These are phyloP conservation scores for Fusarium austroafricanum DNA, from an alignment of 2,329 filamentous ascomycete species.

Conservation along the genomic window DNA sequence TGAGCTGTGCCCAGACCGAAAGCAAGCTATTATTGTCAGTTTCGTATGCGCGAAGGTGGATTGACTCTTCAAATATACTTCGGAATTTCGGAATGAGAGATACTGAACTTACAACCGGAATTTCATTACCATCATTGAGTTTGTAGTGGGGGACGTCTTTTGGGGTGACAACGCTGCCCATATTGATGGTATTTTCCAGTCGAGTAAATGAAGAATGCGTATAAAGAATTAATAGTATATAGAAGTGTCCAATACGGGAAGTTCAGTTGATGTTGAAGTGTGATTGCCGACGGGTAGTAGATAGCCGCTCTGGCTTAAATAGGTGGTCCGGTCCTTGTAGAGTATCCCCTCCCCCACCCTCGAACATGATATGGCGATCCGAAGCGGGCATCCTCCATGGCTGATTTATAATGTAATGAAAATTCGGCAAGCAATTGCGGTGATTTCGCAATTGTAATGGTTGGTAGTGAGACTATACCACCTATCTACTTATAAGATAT, in stretches of 20 bases:
- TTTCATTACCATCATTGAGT: slow-evolving; percentile 78
- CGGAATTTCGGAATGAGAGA: background rate
- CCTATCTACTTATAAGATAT: background rate
- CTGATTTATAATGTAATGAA: slow-evolving; percentile 23
- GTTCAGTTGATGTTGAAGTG: slow-evolving; percentile 10
- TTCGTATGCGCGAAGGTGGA: background rate
- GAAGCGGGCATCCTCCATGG: slow-evolving; percentile 34
- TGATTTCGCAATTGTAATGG: background rate
- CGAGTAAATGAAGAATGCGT: background rate
- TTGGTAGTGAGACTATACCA: background rate
- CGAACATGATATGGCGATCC: slow-evolving; percentile 26
- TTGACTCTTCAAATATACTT: background rate
- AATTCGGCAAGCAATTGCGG: background rate
- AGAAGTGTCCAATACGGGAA: background rate
- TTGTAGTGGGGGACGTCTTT: slow-evolving; percentile 67
- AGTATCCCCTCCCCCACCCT: slow-evolving; percentile 2
- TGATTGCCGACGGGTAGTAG: background rate
- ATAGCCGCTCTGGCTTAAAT: slow-evolving; percentile 11
- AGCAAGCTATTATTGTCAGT: slow-evolving; percentile 62
- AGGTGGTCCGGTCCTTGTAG: background rate
- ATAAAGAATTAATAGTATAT: background rate
- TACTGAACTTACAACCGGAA: slow-evolving; percentile 69
- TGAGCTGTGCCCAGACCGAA: slow-evolving; percentile 79
- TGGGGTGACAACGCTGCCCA: slow-evolving; percentile 28
- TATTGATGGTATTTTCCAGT: slow-evolving; percentile 8